Evolutionary conservation across 2,329 filamentous ascomycete species (phyloP), one percentile per base, ranked within the genome.

Genomic region (Fonsecaea pedrosoi): DNA sequence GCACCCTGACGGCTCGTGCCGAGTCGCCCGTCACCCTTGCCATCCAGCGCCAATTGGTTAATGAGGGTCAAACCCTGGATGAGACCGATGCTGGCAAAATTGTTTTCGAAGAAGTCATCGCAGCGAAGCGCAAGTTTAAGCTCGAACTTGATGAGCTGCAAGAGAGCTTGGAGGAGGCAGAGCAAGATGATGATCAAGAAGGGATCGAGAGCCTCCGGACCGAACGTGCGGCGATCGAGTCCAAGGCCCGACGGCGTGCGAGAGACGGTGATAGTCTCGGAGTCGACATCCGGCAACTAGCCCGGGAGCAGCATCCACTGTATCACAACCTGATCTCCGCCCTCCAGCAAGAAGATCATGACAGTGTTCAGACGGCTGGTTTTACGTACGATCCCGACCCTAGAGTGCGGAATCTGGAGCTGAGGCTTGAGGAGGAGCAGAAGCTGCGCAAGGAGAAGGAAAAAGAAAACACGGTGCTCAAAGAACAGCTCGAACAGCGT

Each of bases 1-100:
- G 40, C 37, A 30, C 40, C 13, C 55, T 67, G 10, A 15, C 65
- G 9, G 34, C 35, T 1, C 15, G 38, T 5, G 15, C 38, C 5
- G 3, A 37, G 12, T 50, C n/a, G 13, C 10, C 34, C 9, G 30
- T 62, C 13, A 38, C 40, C 9, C 40, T 62, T 15, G 38, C 30
- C 15, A 66, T 68, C 37, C 66, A 68, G 48, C 12, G 54, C 18
- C 48, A 68, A 35, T 58, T 68, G 50, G 66, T 68, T 7, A 50
- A 66, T 21, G 42, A 68, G 42, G 54, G 42, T 9, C 18, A 34
- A 30, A 48, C 21, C 12, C n/a, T 68, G 7, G 34, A 59, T 7
- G 57, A 69, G 13, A 68, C 65, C 7, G 54, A 30, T 15, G 65
- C 56, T 15, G 63, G 67, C n/a, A 13, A 12, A 15, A 15, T 32